Evolutionary conservation across 2,329 filamentous ascomycete genomes (phyloP).

Genomic region (Fusarium annulatum): DNA sequence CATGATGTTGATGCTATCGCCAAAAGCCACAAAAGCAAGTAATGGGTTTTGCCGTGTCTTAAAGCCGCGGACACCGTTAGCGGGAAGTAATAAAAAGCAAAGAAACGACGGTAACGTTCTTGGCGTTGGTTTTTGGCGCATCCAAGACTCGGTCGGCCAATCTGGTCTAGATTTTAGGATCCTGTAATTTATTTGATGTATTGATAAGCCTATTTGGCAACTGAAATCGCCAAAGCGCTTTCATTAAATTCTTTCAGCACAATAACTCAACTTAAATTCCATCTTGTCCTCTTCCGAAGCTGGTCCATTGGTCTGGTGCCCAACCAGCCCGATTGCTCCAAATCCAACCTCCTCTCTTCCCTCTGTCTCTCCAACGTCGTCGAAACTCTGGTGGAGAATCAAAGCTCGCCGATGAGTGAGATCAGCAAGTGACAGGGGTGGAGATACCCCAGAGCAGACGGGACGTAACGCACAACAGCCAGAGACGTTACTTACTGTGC

Average conservation of each 20-base stretch:
- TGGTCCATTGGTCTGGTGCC: constrained; percentile 14
- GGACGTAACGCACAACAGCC: neutral
- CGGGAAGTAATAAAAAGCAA: constrained; percentile 17
- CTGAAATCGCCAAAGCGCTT: neutral
- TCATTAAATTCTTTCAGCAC: constrained; percentile 1
- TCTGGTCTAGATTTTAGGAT: neutral
- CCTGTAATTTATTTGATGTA: neutral
- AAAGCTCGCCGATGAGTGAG: constrained; percentile 16
- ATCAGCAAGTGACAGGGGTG: constrained; percentile 30
- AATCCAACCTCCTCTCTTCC: constrained; percentile 13
- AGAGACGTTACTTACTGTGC: constrained; percentile 6
- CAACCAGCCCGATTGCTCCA: constrained; percentile 21
- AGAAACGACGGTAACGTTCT: neutral
- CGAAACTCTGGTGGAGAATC: constrained; percentile 31
- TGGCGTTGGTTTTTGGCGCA: neutral
- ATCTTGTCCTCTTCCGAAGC: constrained; percentile 1
- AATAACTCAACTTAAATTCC: neutral
- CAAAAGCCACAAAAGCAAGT: neutral
- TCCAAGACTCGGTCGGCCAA: constrained; percentile 18
- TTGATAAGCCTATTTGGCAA: neutral
- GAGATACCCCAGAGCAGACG: constrained; percentile 19
- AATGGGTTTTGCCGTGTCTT: neutral
- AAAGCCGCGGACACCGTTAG: neutral
- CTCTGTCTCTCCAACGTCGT: constrained; percentile 26
- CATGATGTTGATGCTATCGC: neutral